phyloP scores from a whole-genome alignment of 1,139 yeast species.

The Taphrina populina region DNA sequence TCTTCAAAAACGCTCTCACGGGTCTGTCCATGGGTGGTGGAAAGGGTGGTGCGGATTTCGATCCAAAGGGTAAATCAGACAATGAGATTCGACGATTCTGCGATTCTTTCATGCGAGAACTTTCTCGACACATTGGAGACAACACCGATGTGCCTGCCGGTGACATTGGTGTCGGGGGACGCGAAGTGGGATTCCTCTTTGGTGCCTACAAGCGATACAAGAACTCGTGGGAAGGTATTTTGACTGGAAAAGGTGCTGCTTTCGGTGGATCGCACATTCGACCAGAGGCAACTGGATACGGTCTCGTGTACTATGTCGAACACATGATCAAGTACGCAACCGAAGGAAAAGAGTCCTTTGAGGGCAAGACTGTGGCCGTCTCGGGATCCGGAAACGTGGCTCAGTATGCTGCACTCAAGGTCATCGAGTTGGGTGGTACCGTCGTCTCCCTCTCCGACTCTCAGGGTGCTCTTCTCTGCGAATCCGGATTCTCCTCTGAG shows the following conservation, averaged over 20 bases:
- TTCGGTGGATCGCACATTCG: conserved; percentile 99
- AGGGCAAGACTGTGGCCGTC: conserved; percentile 91
- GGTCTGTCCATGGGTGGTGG: conserved; percentile 99
- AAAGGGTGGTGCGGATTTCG: conserved; percentile 98
- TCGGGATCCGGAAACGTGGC: conserved; percentile 99
- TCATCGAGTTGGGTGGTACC: conserved; percentile 91
- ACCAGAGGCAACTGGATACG: conserved; percentile 99
- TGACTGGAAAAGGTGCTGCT: conserved; percentile 94
- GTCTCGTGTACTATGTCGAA: conserved; percentile 93
- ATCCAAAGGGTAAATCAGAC: conserved; percentile 92
- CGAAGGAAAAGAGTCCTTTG: conserved; percentile 79
- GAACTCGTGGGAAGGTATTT: conserved; percentile 94
- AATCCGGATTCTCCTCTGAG: conserved; percentile 70
- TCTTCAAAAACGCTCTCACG: conserved; percentile 96
- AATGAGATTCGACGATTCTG: conserved; percentile 96
- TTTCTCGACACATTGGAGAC: conserved; percentile 93
- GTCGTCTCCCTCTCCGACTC: conserved; percentile 95
- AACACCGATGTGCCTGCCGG: conserved; percentile 99
- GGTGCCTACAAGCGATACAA: conserved; percentile 94
- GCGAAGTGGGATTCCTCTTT: conserved; percentile 88
- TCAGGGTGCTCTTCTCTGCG: conserved; percentile 75
- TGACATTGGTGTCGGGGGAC: conserved; percentile 90
- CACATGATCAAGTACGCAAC: conserved; percentile 96
- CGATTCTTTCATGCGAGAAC: conserved; percentile 90
- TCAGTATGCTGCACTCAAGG: conserved; percentile 97